Evolutionary conservation across 106 monocot species (phyloP).

Genomic region (Allium cepa): DNA sequence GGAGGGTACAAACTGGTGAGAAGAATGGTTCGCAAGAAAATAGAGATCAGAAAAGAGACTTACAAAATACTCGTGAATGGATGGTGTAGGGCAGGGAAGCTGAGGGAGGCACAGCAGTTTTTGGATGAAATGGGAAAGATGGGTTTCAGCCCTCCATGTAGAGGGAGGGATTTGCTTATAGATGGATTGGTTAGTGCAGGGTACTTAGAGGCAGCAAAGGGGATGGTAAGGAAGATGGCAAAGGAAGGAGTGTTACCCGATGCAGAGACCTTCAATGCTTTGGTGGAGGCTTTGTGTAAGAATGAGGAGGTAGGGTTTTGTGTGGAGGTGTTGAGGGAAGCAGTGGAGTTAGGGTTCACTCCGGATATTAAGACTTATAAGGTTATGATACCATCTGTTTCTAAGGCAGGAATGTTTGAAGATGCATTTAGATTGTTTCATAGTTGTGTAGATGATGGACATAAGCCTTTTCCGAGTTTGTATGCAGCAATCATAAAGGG

Average conservation of each 20-base stretch:
- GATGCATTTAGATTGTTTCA: conserved; percentile 63
- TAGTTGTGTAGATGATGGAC: conserved; percentile 59
- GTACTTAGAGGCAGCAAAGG: conserved; percentile 73
- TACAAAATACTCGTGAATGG: conserved; percentile 69
- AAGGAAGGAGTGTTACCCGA: conserved; percentile 90
- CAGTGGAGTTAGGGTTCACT: conserved; percentile 46
- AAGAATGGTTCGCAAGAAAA: conserved; percentile 60
- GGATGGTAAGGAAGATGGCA: conserved; percentile 62
- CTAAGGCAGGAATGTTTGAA: conserved; percentile 67
- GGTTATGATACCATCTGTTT: conserved; percentile 62
- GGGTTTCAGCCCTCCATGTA: conserved; percentile 69
- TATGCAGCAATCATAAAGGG: conserved; percentile 85
- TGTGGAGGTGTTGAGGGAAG: conserved; percentile 43
- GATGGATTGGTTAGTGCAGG: conserved; percentile 85
- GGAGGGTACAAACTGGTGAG: conserved; percentile 77
- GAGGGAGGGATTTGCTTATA: conserved; percentile 79
- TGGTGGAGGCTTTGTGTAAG: conserved; percentile 57
- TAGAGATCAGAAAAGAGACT: conserved; percentile 50
- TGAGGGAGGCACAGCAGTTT: conserved; percentile 80
- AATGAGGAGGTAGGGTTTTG: conserved; percentile 64
- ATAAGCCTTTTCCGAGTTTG: conserved; percentile 78
- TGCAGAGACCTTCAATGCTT: conserved; percentile 65
- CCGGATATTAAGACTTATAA: conserved; percentile 84
- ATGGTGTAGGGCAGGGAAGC: conserved; percentile 88
- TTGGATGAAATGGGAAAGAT: conserved; percentile 74